Conservation (phyloP, 1,284 basidiomycete genomes). For the Anthracocystis setariae region DNA sequence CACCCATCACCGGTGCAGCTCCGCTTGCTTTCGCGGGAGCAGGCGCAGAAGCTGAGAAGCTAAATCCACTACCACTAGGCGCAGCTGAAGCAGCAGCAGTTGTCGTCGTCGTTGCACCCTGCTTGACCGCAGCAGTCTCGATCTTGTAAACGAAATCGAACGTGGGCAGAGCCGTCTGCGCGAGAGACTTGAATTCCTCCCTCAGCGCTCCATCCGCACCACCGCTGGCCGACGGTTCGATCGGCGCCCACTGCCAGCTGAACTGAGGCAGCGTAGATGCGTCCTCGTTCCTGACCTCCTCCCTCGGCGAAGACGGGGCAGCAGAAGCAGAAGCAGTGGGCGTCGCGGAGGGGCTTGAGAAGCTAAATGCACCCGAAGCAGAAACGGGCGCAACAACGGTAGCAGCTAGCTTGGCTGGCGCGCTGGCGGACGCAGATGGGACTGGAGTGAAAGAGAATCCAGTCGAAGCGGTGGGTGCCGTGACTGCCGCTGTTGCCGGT, state of each 20-base stretch:
- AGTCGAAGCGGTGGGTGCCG: neutral
- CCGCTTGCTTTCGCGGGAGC: neutral
- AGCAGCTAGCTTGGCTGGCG: neutral
- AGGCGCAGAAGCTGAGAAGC: neutral
- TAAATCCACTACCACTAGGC: neutral
- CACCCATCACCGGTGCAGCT: conserved; percentile 6
- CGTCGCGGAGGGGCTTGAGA: conserved; percentile 10
- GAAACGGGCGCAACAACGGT: conserved; percentile 4
- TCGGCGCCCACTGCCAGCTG: conserved; percentile 18
- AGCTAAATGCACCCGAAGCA: conserved; percentile 23
- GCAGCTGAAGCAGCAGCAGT: neutral
- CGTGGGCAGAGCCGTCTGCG: conserved; percentile 31
- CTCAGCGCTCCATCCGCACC: conserved; percentile 20
- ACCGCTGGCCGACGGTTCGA: neutral
- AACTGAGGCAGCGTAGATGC: conserved; percentile 30
- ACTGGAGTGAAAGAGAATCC: conserved; percentile 33
- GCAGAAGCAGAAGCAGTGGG: neutral
- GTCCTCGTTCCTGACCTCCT: conserved; percentile 25
- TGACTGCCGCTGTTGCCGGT: conserved; percentile 4
- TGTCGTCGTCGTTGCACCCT: neutral
- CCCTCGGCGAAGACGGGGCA: conserved; percentile 7
- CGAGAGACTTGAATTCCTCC: conserved; percentile 39
- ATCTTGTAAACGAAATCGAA: conserved; percentile 42
- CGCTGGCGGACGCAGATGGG: conserved; percentile 7
- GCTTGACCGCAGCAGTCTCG: conserved; percentile 6